phyloP scores from a whole-genome alignment of 345 rosid genomes.

The Laguncularia racemosa region DNA sequence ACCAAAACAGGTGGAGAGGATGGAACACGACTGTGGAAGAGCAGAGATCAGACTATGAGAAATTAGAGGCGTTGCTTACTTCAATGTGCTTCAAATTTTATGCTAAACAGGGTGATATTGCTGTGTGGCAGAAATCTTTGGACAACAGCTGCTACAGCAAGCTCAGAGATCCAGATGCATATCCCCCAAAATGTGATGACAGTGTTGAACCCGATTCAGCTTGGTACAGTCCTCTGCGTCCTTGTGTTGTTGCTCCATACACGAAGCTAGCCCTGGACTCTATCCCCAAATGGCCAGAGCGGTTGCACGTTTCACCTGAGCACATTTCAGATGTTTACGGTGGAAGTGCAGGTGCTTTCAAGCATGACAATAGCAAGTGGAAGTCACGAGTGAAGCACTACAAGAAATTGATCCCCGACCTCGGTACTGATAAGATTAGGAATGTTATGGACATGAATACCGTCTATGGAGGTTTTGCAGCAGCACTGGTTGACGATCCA shows the following conservation, averaged over 20 bases:
- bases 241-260: conserved; percentile 81
- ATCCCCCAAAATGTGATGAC: conserved; percentile 89
- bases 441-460: conserved; percentile 99
- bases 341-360: conserved; percentile 54
- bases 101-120: conserved; percentile 80
- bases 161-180: conserved; percentile 58
- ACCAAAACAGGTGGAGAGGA: conserved; percentile 84
- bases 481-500: conserved; percentile 65
- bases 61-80: conserved; percentile 62
- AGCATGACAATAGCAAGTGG: conserved; percentile 83
- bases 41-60: conserved; percentile 80
- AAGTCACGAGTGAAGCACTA: conserved; percentile 68
- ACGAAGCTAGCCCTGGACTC: conserved; percentile 54
- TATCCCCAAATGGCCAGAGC: conserved; percentile 79
- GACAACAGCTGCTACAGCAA: conserved; percentile 62
- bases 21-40: conserved; percentile 97
- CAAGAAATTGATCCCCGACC: conserved; percentile 69
- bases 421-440: conserved; percentile 78
- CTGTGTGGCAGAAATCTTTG: conserved; percentile 87
- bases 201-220: conserved; percentile 97
- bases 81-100: conserved; percentile 94
- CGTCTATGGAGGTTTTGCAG: conserved; percentile 90
- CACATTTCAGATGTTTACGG: conserved; percentile 64
- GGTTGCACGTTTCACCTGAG: conserved; percentile 66
- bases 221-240: conserved; percentile 92